Conservation (phyloP, 2,329 filamentous ascomycete genomes). For the Paecilomyces dactylethromorphus region DNA sequence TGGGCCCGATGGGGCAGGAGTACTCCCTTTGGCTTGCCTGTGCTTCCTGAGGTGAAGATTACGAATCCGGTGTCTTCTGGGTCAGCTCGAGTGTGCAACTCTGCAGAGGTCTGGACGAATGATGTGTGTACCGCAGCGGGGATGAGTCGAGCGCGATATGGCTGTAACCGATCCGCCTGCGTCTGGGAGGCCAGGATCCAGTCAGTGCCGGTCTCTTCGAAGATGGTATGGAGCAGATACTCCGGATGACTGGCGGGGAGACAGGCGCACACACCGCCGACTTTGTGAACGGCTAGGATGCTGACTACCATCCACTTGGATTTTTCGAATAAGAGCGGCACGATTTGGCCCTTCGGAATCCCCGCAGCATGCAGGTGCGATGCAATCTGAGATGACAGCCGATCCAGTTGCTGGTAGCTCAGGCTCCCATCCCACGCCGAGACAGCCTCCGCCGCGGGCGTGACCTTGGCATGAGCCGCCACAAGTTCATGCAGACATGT, state of each 20-base stretch:
- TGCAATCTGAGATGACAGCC: slow-evolving; percentile 18
- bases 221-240: slow-evolving; percentile 8
- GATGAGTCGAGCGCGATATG: not conserved
- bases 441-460: no score
- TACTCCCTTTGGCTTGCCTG: slow-evolving; percentile 48
- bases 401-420: slow-evolving; percentile 6
- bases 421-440: slow-evolving; percentile 6
- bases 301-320: slow-evolving; percentile 5
- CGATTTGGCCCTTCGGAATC: slow-evolving; percentile 14
- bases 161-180: not conserved
- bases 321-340: slow-evolving; percentile 6
- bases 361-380: slow-evolving; percentile 20
- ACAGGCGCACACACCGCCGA: slow-evolving; percentile 4
- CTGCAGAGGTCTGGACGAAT: not conserved
- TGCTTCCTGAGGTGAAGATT: slow-evolving; percentile 48
- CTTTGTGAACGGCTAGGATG: slow-evolving; percentile 6
- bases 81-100: not conserved
- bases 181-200: slow-evolving; percentile 8
- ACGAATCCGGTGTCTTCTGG: slow-evolving; percentile 33
- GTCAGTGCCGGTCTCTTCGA: slow-evolving; percentile 2
- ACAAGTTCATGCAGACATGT: no score
- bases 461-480: no score
- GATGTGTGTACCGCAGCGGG: not conserved
- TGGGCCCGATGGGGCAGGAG: slow-evolving; percentile 52
- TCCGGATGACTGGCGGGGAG: slow-evolving; percentile 5